Percentiles rank a stretch among this genome's conserved stretches.
These are phyloP conservation scores for Emergomyces africanus DNA, from an alignment of 2,329 filamentous ascomycete genomes.

Conservation along the genomic window DNA sequence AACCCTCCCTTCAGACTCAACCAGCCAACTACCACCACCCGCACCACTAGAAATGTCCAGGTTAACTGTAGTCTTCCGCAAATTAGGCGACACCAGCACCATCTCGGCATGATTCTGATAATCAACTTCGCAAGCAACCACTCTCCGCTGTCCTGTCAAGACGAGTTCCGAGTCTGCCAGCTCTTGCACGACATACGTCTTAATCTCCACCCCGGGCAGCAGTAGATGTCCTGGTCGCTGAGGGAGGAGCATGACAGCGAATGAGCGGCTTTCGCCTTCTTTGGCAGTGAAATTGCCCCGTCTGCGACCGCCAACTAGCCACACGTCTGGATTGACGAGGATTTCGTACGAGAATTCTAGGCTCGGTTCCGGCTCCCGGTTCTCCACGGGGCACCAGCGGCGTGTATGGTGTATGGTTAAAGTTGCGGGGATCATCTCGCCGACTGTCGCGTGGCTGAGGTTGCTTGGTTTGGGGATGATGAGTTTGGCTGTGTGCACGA, in stretches of 20 bases:
- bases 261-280: slow-evolving; percentile 36
- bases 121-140: slow-evolving; percentile 60
- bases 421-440: slow-evolving; percentile 35
- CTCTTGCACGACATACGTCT: slow-evolving; percentile 39
- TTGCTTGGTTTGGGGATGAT: slow-evolving; percentile 19
- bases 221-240: slow-evolving; percentile 65
- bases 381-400: slow-evolving; percentile 34
- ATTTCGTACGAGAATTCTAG: slow-evolving; percentile 78
- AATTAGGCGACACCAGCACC: slow-evolving; percentile 59
- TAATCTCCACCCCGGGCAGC: slow-evolving; percentile 67
- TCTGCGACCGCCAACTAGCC: slow-evolving; percentile 73
- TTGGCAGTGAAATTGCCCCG: slow-evolving; percentile 56
- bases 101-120: slow-evolving; percentile 65
- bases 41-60: slow-evolving; percentile 49
- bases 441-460: slow-evolving; percentile 19
- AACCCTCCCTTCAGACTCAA: slow-evolving; percentile 44
- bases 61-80: slow-evolving; percentile 59
- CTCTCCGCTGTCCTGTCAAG: slow-evolving; percentile 17
- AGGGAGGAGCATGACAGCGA: slow-evolving; percentile 67
- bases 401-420: slow-evolving; percentile 42
- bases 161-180: slow-evolving; percentile 10
- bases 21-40: slow-evolving; percentile 47
- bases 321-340: slow-evolving; percentile 57
- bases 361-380: slow-evolving; percentile 30
- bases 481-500: slow-evolving; percentile 60